phyloP scores from a whole-genome alignment of 192 early-diverging fungal species.

The Mortierella hygrophila region DNA sequence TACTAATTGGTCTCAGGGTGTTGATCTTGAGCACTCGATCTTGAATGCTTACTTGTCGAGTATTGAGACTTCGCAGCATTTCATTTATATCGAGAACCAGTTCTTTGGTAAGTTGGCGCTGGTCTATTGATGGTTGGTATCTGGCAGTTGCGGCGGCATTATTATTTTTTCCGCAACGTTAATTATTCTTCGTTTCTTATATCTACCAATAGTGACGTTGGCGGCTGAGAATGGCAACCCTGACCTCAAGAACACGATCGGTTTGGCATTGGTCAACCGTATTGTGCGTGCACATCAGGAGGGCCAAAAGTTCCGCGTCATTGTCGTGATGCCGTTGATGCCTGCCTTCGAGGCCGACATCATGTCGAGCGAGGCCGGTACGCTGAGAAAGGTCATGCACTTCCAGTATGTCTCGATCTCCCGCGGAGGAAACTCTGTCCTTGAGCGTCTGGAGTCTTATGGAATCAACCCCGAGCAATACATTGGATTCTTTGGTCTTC shows the following conservation, averaged over 20 bases:
- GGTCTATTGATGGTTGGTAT: not conserved
- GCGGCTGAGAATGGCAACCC: constrained; percentile 44
- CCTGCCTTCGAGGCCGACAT: constrained; percentile 90
- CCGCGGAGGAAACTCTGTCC: constrained; percentile 78
- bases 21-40: constrained; percentile 80
- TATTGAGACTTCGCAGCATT: constrained; percentile 81
- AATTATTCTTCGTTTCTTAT: not conserved
- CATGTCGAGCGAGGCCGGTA: constrained; percentile 75
- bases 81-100: constrained; percentile 93
- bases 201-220: constrained; percentile 34
- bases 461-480: constrained; percentile 75
- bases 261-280: constrained; percentile 73
- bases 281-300: constrained; percentile 79
- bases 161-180: not conserved
- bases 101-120: constrained; percentile 76
- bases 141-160: not conserved
- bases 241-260: constrained; percentile 74
- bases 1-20: constrained; percentile 74
- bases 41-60: constrained; percentile 82
- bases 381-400: constrained; percentile 81
- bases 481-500: constrained; percentile 81
- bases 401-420: constrained; percentile 85
- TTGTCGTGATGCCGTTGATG: constrained; percentile 85
- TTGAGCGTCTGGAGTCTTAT: constrained; percentile 66
- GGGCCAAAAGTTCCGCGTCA: constrained; percentile 78